phyloP scores from a whole-genome alignment of 2,329 filamentous ascomycete species.

The Alternaria sp. region DNA sequence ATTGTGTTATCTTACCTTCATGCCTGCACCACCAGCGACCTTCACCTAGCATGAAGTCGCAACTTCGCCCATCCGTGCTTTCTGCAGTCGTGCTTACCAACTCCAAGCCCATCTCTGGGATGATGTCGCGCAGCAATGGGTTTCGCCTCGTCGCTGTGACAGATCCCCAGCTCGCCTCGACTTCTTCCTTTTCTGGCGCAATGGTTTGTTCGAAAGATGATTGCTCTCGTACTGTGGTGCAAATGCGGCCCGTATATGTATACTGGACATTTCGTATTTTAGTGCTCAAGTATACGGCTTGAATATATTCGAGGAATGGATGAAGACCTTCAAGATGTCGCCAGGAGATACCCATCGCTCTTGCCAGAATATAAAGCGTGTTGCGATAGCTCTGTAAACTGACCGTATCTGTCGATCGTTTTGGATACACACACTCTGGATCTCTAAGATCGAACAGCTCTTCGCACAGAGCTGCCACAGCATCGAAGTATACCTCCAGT shows the following conservation, averaged over 20 bases:
- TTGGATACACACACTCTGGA: not conserved
- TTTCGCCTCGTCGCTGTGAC: not conserved
- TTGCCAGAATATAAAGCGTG: rapidly evolving
- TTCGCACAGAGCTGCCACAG: not conserved
- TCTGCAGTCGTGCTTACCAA: not conserved
- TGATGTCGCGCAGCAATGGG: not conserved
- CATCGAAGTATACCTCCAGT: not conserved
- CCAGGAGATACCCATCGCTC: not conserved
- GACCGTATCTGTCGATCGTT: no score
- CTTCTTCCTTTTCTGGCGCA: not conserved
- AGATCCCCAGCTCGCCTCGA: not conserved
- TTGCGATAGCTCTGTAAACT: rapidly evolving
- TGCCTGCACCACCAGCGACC: not conserved
- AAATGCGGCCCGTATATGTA: not conserved
- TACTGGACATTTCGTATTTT: not conserved
- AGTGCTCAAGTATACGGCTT: not conserved
- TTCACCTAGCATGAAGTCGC: rapidly evolving
- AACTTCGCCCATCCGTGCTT: rapidly evolving
- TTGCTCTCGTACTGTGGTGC: rapidly evolving
- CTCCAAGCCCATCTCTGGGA: not conserved
- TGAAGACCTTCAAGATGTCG: no score
- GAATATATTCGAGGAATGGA: not conserved
- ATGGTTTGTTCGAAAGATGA: rapidly evolving
- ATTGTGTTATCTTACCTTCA: rapidly evolving
- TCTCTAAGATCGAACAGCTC: not conserved